Evolutionary conservation across 2,329 filamentous ascomycete species (phyloP).

Genomic region (Colletotrichum sp.): DNA sequence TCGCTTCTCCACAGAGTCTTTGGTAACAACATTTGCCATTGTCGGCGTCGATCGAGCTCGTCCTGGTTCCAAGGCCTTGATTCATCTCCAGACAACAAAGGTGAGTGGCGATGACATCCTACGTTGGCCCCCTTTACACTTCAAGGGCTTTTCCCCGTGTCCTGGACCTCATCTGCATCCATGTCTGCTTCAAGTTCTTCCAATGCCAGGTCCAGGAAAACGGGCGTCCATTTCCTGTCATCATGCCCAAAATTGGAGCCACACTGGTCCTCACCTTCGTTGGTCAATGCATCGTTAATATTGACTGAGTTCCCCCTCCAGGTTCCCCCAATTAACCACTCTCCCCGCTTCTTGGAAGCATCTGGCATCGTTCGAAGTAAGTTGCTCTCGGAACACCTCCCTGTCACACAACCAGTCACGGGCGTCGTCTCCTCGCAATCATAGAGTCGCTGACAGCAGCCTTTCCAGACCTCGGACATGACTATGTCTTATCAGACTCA

Average conservation of each 20-base stretch:
- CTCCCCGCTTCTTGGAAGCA: constrained; percentile 1
- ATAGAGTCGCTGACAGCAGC: neutral
- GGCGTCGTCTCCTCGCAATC: neutral
- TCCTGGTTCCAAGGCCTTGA: constrained; percentile 28
- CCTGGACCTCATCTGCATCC: neutral
- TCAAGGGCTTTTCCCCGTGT: neutral
- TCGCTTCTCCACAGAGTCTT: constrained; percentile 60
- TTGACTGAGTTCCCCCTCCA: neutral
- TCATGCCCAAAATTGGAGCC: neutral
- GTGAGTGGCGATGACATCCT: neutral
- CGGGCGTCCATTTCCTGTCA: neutral
- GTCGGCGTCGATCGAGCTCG: constrained; percentile 26
- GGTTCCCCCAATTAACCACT: neutral
- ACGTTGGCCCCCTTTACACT: neutral
- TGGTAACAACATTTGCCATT: constrained; percentile 54
- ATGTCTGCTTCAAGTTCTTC: neutral
- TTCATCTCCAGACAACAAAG: constrained; percentile 16
- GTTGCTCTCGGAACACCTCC: neutral
- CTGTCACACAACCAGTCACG: neutral
- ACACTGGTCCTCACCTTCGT: neutral
- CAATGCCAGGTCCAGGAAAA: neutral
- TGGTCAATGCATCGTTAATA: neutral
- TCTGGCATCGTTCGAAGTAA: constrained; percentile 6
- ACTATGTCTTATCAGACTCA: constrained; percentile 39
- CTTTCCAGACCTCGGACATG: constrained; percentile 6